A percentile compares a stretch with the other conserved stretches of the same genome.
These are phyloP conservation scores for Cyberlindnera xylosilytica DNA, from an alignment of 805 yeast species.

Conservation along the genomic window DNA sequence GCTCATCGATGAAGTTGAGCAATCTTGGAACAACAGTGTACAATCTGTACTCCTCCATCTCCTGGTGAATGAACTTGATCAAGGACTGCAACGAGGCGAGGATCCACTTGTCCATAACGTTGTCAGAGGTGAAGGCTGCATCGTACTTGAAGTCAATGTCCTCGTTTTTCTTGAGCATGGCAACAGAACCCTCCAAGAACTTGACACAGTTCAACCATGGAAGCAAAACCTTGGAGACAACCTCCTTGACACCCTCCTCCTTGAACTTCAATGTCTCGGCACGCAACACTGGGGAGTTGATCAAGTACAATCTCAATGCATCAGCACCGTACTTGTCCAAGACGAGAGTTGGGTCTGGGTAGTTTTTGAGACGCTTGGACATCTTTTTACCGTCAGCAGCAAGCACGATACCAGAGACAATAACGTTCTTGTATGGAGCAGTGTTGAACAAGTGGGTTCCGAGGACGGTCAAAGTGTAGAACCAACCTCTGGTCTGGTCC, in stretches of 20 bases:
- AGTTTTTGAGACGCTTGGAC: constrained; percentile 97
- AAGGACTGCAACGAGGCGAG: constrained; percentile 94
- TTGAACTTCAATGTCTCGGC: constrained; percentile 96
- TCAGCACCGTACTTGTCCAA: constrained; percentile 94
- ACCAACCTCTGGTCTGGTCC: constrained; percentile 99
- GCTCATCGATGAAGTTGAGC: constrained; percentile 82
- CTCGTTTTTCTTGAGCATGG: constrained; percentile 73
- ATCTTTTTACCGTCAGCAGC: constrained; percentile 99
- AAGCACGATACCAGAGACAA: constrained; percentile 93
- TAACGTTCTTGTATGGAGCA: constrained; percentile 93
- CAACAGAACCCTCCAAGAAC: constrained; percentile 93
- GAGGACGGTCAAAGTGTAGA: constrained; percentile 90
- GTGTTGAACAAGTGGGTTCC: constrained; percentile 92
- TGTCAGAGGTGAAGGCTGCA: constrained; percentile 58
- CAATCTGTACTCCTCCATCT: constrained; percentile 86
- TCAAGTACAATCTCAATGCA: constrained; percentile 91
- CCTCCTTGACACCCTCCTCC: constrained; percentile 98
- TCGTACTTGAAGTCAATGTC: constrained; percentile 72
- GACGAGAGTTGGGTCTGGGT: constrained; percentile 89
- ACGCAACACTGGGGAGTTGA: constrained; percentile 94
- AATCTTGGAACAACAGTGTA: constrained; percentile 96
- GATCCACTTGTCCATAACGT: constrained; percentile 98
- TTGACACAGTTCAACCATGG: constrained; percentile 99
- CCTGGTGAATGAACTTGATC: constrained; percentile 78
- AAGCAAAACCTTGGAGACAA: constrained; percentile 88